phyloP scores from a whole-genome alignment of 75 land plant genomes.

The Ceratopteris richardii region DNA sequence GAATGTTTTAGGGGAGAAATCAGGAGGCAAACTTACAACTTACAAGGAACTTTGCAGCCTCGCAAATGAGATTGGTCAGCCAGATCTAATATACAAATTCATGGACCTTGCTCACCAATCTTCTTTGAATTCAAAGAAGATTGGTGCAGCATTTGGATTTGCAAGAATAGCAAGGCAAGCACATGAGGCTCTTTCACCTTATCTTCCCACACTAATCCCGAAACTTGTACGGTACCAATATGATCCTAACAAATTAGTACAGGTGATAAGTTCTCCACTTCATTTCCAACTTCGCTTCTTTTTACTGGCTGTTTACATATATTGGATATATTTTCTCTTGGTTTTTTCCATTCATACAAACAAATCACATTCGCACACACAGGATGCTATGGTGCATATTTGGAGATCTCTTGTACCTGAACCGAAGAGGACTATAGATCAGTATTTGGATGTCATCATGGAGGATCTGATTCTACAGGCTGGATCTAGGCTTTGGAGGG shows the following conservation, averaged over 20 bases:
- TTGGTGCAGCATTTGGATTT: conserved; percentile 99
- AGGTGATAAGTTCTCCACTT: conserved; percentile 34
- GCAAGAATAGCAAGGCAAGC: conserved; percentile 97
- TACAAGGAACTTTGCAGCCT: conserved; percentile 93
- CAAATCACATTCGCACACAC: not conserved
- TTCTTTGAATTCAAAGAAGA: conserved; percentile 84
- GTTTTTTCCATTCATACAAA: not conserved
- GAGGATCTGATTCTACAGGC: conserved; percentile 72
- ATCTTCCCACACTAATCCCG: conserved; percentile 62
- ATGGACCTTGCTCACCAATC: conserved; percentile 99
- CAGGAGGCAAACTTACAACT: conserved; percentile 81
- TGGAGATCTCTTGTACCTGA: conserved; percentile 94
- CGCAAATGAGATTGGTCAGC: conserved; percentile 99
- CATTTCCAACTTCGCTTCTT: not conserved
- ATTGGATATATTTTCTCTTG: not conserved
- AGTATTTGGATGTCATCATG: conserved; percentile 61
- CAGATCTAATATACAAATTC: conserved; percentile 93
- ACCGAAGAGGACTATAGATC: conserved; percentile 88
- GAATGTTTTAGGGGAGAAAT: conserved; percentile 70
- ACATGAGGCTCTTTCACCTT: conserved; percentile 84
- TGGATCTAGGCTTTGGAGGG: conserved; percentile 97
- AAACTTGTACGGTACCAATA: conserved; percentile 96
- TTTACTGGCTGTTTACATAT: not conserved
- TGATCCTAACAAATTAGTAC: conserved; percentile 96
- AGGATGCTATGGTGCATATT: conserved; percentile 99